phyloP scores from a whole-genome alignment of 768 basidiomycete genomes.

The Lentinus tigrinus region DNA sequence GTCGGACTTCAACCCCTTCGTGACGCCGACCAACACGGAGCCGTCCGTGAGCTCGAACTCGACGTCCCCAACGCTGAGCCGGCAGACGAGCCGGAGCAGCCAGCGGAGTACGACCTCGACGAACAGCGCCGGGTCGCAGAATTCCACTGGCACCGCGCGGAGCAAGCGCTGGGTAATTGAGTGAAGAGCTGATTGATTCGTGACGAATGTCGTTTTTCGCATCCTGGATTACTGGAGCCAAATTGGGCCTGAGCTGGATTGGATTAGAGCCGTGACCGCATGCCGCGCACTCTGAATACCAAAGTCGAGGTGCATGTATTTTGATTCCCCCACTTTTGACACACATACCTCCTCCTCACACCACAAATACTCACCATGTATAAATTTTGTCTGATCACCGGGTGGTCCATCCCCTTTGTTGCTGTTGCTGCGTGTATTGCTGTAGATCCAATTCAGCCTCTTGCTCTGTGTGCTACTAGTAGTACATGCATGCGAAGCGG shows the following conservation, averaged over 20 bases:
- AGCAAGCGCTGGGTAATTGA: constrained; percentile 55
- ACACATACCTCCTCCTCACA: neutral
- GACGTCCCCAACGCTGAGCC: constrained; percentile 21
- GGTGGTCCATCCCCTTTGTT: neutral
- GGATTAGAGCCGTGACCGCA: neutral
- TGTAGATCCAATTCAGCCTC: constrained; percentile 12
- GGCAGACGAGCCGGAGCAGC: constrained; percentile 39
- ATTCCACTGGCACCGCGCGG: constrained; percentile 26
- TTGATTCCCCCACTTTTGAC: neutral
- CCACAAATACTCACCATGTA: neutral
- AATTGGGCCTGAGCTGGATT: neutral
- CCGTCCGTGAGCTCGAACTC: neutral
- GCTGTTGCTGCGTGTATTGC: constrained; percentile 18
- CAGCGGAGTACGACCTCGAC: constrained; percentile 36
- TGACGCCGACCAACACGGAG: constrained; percentile 22
- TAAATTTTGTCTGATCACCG: neutral
- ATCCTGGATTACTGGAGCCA: too few species aligned
- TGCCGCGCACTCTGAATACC: neutral
- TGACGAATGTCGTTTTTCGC: too few species aligned
- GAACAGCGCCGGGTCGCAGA: constrained; percentile 27
- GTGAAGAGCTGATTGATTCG: constrained; percentile 35
- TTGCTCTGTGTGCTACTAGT: constrained; percentile 15
- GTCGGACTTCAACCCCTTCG: constrained; percentile 34
- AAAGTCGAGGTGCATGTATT: neutral
- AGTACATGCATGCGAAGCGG: constrained; percentile 15